phyloP scores from a whole-genome alignment of 2,329 filamentous ascomycete genomes.

The Macrophomina tecta region DNA sequence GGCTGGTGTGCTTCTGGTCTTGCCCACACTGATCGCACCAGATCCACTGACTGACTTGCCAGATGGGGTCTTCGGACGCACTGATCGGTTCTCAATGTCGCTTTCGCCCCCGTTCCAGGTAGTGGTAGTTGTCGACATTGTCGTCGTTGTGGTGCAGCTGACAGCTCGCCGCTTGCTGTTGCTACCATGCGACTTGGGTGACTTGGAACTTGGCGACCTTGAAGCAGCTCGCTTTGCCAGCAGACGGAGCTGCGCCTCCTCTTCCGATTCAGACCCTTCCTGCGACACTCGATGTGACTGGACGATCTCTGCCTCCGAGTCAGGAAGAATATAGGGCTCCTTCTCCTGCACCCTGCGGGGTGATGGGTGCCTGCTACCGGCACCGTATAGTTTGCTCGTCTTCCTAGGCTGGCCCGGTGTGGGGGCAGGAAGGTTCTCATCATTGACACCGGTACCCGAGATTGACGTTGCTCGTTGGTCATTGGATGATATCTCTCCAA shows the following conservation, averaged over 20 bases:
- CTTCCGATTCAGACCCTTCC: constrained; percentile 71
- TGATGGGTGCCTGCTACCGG: constrained; percentile 38
- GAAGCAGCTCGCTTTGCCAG: constrained; percentile 67
- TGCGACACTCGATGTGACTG: constrained; percentile 62
- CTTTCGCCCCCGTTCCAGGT: constrained; percentile 50
- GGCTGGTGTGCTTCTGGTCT: constrained; percentile 51
- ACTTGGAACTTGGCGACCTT: constrained; percentile 60
- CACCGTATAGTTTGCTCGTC: constrained; percentile 77
- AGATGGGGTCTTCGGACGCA: constrained; percentile 53
- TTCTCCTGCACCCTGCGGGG: constrained; percentile 46
- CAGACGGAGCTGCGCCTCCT: constrained; percentile 81
- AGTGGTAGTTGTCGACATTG: constrained; percentile 58
- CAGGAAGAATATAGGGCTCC: constrained; percentile 56
- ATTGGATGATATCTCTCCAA: constrained; percentile 94
- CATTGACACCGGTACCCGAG: constrained; percentile 68
- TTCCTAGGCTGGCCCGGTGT: constrained; percentile 96
- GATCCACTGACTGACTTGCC: constrained; percentile 46
- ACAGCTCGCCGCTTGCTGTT: constrained; percentile 71
- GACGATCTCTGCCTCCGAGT: constrained; percentile 66
- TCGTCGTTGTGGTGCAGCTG: constrained; percentile 76
- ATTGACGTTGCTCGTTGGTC: constrained; percentile 54
- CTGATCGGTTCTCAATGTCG: constrained; percentile 53
- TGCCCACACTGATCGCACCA: constrained; percentile 53
- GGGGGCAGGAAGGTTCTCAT: constrained; percentile 91
- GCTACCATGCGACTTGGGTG: constrained; percentile 37